These are phyloP conservation scores for Fusarium sp. DNA, from an alignment of 2,329 filamentous ascomycete genomes.

Conservation along the genomic window DNA sequence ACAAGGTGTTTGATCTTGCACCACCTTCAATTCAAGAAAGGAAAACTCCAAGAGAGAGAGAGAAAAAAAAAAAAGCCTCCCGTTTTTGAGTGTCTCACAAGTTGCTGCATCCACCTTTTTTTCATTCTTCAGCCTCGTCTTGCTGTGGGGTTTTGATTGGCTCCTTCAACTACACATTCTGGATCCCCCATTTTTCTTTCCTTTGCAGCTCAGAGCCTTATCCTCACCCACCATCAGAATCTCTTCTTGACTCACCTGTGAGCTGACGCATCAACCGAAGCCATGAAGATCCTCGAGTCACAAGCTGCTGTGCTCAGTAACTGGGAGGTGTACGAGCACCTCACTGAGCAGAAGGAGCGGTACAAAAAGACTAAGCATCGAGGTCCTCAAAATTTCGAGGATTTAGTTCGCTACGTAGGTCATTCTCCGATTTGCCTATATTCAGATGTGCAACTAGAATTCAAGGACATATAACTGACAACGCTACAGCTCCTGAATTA, in stretches of 20 bases:
- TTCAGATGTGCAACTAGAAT: background rate
- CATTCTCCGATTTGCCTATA: background rate
- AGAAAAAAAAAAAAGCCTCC: conserved; percentile 8
- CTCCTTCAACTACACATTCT: background rate
- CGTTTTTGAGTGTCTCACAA: background rate
- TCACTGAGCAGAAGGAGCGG: conserved; percentile 62
- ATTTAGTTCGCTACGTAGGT: conserved; percentile 69
- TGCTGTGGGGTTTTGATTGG: conserved; percentile 18
- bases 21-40: background rate
- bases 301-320: conserved; percentile 75
- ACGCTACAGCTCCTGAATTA: conserved; percentile 65
- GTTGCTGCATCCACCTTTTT: background rate
- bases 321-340: conserved; percentile 73
- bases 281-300: conserved; percentile 74
- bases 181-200: conserved; percentile 1
- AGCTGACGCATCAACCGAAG: conserved; percentile 21
- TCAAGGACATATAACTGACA: conserved; percentile 9
- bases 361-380: conserved; percentile 61
- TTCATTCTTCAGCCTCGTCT: conserved; percentile 1
- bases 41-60: background rate
- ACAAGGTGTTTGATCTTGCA: conserved; percentile 7
- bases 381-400: conserved; percentile 65
- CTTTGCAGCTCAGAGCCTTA: conserved; percentile 15
- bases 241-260: background rate
- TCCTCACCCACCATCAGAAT: conserved; percentile 23